These are phyloP conservation scores for Ophiostoma ulmi DNA, from an alignment of 2,329 filamentous ascomycete genomes.

Conservation along the genomic window DNA sequence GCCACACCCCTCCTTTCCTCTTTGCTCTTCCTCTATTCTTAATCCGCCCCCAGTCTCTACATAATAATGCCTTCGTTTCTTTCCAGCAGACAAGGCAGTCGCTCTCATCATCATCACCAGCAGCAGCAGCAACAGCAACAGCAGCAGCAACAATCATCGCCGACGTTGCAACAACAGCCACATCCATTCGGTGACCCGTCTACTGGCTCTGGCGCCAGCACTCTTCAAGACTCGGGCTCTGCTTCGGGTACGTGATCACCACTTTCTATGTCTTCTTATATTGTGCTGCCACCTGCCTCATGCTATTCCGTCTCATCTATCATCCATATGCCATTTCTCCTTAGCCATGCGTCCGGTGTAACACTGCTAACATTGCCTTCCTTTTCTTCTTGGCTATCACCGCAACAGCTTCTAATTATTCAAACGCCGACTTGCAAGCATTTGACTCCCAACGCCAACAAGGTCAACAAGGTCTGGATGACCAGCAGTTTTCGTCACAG, in stretches of 20 bases:
- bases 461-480: conserved; percentile 10
- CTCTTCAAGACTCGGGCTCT: conserved; percentile 24
- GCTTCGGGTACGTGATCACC: conserved; percentile 17
- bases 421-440: conserved; percentile 21
- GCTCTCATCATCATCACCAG: conserved; percentile 43
- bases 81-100: conserved; percentile 52
- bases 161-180: conserved; percentile 9
- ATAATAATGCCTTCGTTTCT: conserved; percentile 50
- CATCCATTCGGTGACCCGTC: conserved; percentile 48
- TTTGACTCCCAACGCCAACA: conserved; percentile 23
- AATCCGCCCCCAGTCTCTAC: conserved; percentile 22
- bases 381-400: not conserved
- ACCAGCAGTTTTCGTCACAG: conserved; percentile 26
- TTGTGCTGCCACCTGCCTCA: not conserved
- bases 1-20: conserved; percentile 20
- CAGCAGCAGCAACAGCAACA: conserved; percentile 31
- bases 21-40: conserved; percentile 6
- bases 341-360: conserved; percentile 1
- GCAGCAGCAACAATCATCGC: conserved; percentile 33
- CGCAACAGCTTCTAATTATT: conserved; percentile 23
- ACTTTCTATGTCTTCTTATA: not conserved
- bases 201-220: conserved; percentile 26
- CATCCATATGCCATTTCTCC: not conserved
- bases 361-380: conserved; percentile 17
- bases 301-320: not conserved